A percentile compares a stretch with the other conserved stretches of the same genome.
These are phyloP conservation scores for Lachancea nothofagi DNA, from an alignment of 805 yeast species.

Conservation along the genomic window DNA sequence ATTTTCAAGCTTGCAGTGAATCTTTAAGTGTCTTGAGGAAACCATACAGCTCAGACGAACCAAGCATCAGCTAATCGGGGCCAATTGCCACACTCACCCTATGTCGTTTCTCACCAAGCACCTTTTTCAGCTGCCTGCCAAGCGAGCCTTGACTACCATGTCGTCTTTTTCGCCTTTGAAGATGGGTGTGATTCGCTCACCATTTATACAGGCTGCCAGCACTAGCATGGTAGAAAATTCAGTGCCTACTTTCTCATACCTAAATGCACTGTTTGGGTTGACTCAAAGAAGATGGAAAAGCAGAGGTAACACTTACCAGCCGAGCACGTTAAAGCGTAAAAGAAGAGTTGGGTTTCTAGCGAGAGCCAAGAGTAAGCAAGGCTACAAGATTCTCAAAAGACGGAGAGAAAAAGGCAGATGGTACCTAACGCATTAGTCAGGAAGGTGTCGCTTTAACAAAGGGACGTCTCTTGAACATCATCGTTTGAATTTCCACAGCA, in stretches of 20 bases:
- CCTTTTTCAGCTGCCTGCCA: conserved; percentile 13
- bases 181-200: conserved; percentile 14
- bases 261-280: conserved; percentile 14
- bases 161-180: conserved; percentile 20
- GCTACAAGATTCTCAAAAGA: conserved; percentile 71
- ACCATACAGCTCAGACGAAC: too few relatives aligned
- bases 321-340: conserved; percentile 84
- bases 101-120: conserved; percentile 17
- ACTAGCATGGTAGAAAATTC: conserved; percentile 18
- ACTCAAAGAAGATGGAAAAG: conserved; percentile 61
- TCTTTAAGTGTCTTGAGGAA: too few relatives aligned
- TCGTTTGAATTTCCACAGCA: background rate
- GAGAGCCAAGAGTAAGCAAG: conserved; percentile 65
- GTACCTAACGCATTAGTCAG: conserved; percentile 69
- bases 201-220: conserved; percentile 15
- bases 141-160: conserved; percentile 16
- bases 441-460: conserved; percentile 1
- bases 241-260: conserved; percentile 9
- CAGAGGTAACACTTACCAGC: conserved; percentile 94
- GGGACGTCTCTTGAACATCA: background rate
- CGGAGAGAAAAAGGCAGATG: conserved; percentile 89
- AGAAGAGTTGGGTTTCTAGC: conserved; percentile 87
- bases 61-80: background rate
- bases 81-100: background rate
- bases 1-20: too few relatives aligned